Percentiles rank a stretch among this genome's conserved stretches.
Conservation (phyloP, 805 yeast species). For the Schizosaccharomyces cryophilus region DNA sequence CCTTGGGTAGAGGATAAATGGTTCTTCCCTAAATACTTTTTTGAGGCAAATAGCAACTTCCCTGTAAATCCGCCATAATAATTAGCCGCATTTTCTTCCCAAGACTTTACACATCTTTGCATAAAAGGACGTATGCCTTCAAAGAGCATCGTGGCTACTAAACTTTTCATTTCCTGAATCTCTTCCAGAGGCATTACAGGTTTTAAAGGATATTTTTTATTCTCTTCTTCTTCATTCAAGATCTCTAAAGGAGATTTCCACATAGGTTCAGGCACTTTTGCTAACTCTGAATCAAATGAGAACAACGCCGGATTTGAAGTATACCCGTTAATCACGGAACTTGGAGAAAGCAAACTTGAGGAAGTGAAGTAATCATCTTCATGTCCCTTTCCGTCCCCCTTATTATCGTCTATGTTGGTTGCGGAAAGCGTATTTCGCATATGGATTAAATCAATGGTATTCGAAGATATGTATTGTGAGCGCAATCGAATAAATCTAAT, state of each 20-base stretch:
- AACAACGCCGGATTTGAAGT: too few relatives aligned
- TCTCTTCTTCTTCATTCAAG: slow-evolving; percentile 8
- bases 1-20: slow-evolving; percentile 13
- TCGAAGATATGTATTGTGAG: not conserved
- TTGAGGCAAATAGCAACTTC: slow-evolving; percentile 42
- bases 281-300: not conserved
- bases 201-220: too few relatives aligned
- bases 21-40: slow-evolving; percentile 27
- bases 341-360: too few relatives aligned
- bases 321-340: too few relatives aligned
- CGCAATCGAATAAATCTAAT: slow-evolving; percentile 10
- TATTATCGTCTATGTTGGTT: too few relatives aligned
- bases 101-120: slow-evolving; percentile 52
- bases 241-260: slow-evolving; percentile 26
- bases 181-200: not conserved
- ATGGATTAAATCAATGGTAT: not conserved
- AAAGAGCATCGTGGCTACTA: slow-evolving; percentile 21
- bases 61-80: slow-evolving; percentile 61
- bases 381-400: too few relatives aligned
- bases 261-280: slow-evolving; percentile 12
- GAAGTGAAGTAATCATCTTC: too few relatives aligned
- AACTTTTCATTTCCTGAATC: not conserved
- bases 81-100: slow-evolving; percentile 65
- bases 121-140: slow-evolving; percentile 50
- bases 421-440: not conserved